Percentiles rank a stretch among this genome's conserved stretches.
Conservation (phyloP, 805 yeast genomes). For the Schizosaccharomyces octosporus region DNA sequence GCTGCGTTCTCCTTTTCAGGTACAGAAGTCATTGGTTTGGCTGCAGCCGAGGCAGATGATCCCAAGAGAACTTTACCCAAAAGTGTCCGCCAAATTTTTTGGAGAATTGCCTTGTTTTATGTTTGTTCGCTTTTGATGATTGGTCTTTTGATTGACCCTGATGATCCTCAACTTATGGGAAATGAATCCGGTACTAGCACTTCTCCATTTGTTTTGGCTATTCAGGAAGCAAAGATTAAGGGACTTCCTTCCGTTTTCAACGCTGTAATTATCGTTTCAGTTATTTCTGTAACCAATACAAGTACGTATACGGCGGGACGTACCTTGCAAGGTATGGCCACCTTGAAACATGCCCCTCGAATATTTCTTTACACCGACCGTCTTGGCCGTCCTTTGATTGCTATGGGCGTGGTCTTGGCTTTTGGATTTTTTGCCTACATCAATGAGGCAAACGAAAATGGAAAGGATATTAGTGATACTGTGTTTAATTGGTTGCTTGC, state of each 20-base stretch:
- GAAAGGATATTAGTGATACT: neutral
- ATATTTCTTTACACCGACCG: conserved; percentile 46
- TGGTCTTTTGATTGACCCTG: conserved; percentile 50
- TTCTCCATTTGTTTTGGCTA: conserved; percentile 55
- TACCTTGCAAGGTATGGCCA: conserved; percentile 42
- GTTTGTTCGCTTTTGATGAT: conserved; percentile 29
- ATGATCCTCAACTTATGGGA: conserved; percentile 25
- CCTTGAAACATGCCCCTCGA: conserved; percentile 38
- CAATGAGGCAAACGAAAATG: neutral
- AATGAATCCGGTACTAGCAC: conserved; percentile 29
- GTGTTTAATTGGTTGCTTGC: conserved; percentile 59
- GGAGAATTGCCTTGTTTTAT: conserved; percentile 57
- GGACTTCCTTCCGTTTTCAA: conserved; percentile 54
- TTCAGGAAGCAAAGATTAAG: conserved; percentile 35
- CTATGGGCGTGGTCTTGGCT: conserved; percentile 22
- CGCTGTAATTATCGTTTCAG: conserved; percentile 38
- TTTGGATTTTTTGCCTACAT: conserved; percentile 18
- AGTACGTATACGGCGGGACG: conserved; percentile 43
- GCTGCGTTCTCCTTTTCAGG: conserved; percentile 64
- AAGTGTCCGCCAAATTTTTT: conserved; percentile 60
- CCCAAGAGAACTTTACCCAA: conserved; percentile 44
- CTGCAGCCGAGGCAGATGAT: conserved; percentile 53
- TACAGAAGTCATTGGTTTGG: conserved; percentile 47
- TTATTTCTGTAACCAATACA: conserved; percentile 50
- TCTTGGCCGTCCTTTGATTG: conserved; percentile 55